Evolutionary conservation across 768 basidiomycete species (phyloP), one percentile per base, ranked within the genome.

Genomic region (Pleurotus giganteus): DNA sequence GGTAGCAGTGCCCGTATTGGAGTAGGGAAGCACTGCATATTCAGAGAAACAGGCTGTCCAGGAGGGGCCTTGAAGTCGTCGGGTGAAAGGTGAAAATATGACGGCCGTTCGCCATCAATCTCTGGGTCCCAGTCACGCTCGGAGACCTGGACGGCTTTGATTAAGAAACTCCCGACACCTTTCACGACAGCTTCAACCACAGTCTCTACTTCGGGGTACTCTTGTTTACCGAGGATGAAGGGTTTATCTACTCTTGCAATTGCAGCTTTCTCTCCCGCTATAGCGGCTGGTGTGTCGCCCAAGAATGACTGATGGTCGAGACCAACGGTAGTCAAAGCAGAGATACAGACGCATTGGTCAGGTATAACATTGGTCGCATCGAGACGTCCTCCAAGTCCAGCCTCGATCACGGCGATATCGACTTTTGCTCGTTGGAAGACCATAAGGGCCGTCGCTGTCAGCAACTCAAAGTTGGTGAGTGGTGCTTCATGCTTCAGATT

Each of bases 291-390:
- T 0, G 91, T 88, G 52, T 80, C 67, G 0, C 97, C 97, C 23
- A 99, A 78, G 65, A 96, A 94, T 3, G 81, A 81, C 60, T 95
- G 93, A 68, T 98, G 97, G 71, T 99, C 97, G 39, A 98, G 73
- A 68, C 94, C 95, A 19, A 98, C 90, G 2, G 86, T 71, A 0
- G 94, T 92, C 24, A 98, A 74, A 28, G 84, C 89, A n/a, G 90
- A 91, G 1, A 86, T 83, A 28, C 93, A 69, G 37, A 95, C 80
- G 47, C 73, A 73, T 0, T 79, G 74, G 42, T 87, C 81, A 2
- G 90, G 81, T 17, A 98, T 82, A 52, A 89, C 79, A 66, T 99
- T 99, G 2, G 97, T 99, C 17, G 97, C 96, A 66, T 98, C 97
- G 47, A 88, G 70, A 2, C 83, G 77, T 4, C 97, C 97, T 0